Percentiles rank a stretch among this genome's conserved stretches.
Evolutionary conservation across 257 asterid species (phyloP).

Genomic region (Scutellaria barbata): DNA sequence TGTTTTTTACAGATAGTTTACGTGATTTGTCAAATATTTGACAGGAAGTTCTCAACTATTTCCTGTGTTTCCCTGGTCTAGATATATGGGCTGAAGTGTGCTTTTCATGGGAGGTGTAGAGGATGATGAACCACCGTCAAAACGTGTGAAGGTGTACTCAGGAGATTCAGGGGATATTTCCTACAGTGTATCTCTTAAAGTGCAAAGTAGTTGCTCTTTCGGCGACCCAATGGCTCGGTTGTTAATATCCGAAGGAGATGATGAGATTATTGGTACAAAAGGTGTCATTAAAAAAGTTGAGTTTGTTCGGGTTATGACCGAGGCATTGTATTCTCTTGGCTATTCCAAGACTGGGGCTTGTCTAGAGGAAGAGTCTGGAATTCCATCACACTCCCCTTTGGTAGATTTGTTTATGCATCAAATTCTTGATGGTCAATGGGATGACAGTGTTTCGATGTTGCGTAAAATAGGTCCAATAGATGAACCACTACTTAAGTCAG

Average conservation of each 20-base stretch:
- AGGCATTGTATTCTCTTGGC: constrained; percentile 82
- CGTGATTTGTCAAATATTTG: constrained; percentile 25
- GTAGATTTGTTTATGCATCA: constrained; percentile 71
- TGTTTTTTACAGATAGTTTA: constrained; percentile 31
- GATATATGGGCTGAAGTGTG: constrained; percentile 78
- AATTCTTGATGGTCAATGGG: constrained; percentile 84
- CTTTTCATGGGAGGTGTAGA: constrained; percentile 94
- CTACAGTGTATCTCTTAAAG: constrained; percentile 53
- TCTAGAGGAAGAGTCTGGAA: constrained; percentile 83
- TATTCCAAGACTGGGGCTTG: constrained; percentile 64
- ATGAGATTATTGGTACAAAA: constrained; percentile 73
- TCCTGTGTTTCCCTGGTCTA: constrained; percentile 36
- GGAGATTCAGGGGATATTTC: constrained; percentile 53
- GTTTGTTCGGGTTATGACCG: constrained; percentile 74
- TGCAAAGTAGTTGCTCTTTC: constrained; percentile 56
- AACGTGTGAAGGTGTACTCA: constrained; percentile 75
- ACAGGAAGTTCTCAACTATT: constrained; percentile 32
- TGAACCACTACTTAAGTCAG: constrained; percentile 56
- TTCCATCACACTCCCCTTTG: constrained; percentile 59
- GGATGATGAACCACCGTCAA: constrained; percentile 81
- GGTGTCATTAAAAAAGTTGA: constrained; percentile 73
- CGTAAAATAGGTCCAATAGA: constrained; percentile 58
- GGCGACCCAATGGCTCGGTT: constrained; percentile 70
- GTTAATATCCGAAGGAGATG: constrained; percentile 58
- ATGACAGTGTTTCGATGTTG: constrained; percentile 66